A percentile compares a stretch with the other conserved stretches of the same genome.
These are phyloP conservation scores for Penicillium malachiteum DNA, from an alignment of 495 filamentous ascomycete species.

Conservation along the genomic window DNA sequence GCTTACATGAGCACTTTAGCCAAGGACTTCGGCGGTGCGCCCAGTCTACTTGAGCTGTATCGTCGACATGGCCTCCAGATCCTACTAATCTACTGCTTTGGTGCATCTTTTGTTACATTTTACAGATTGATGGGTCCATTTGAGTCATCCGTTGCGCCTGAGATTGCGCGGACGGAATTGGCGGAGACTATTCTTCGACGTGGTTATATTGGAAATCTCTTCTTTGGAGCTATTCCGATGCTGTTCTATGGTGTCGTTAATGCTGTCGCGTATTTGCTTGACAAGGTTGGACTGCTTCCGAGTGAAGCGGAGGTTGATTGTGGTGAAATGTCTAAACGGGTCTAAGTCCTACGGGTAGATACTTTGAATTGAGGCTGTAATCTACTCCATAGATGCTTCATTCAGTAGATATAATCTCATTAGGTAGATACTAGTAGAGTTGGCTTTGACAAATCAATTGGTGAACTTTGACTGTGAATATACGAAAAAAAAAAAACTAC, in stretches of 20 bases:
- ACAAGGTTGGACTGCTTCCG: slow-evolving; percentile 10
- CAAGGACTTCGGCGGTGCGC: slow-evolving; percentile 14
- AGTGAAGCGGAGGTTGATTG: not conserved
- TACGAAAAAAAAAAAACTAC: no score
- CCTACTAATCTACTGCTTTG: slow-evolving; percentile 14
- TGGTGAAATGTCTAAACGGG: not conserved
- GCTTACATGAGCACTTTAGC: slow-evolving; percentile 19
- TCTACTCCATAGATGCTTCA: no score
- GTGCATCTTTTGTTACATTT: slow-evolving; percentile 17
- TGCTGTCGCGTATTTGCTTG: slow-evolving; percentile 8
- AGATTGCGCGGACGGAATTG: slow-evolving; percentile 13
- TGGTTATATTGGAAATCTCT: slow-evolving; percentile 11
- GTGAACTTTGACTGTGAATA: not conserved
- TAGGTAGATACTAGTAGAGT: no score
- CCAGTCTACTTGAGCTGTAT: slow-evolving; percentile 12
- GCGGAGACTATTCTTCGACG: slow-evolving; percentile 14
- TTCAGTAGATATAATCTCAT: no score
- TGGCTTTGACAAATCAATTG: no score
- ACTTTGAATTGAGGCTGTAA: no score
- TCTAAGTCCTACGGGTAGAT: no score
- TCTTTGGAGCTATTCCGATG: slow-evolving; percentile 16
- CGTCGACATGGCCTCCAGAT: slow-evolving; percentile 9
- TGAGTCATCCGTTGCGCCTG: slow-evolving; percentile 13
- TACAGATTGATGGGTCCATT: slow-evolving; percentile 15
- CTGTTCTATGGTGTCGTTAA: slow-evolving; percentile 15